A percentile compares a stretch with the other conserved stretches of the same genome.
Conservation (phyloP, 768 basidiomycete species). For the Pisolithus microcarpus region DNA sequence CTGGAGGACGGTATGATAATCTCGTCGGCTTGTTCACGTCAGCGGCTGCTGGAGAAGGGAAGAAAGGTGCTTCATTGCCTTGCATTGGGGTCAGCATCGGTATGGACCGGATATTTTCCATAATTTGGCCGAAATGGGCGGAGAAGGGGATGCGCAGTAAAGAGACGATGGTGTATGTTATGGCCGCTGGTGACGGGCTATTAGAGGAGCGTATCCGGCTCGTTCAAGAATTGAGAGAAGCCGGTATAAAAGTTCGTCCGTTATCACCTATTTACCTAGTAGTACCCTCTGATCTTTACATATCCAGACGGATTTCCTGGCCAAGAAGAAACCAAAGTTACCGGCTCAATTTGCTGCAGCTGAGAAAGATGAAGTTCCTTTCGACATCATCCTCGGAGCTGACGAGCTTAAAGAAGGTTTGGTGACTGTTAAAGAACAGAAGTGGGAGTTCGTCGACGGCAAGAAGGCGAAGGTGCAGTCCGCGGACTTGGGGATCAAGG, state of each 20-base stretch:
- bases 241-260: constrained; percentile 75
- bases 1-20: constrained; percentile 93
- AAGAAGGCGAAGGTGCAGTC: constrained; percentile 58
- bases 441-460: constrained; percentile 68
- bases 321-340: constrained; percentile 88
- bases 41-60: constrained; percentile 69
- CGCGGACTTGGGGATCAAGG: constrained; percentile 57
- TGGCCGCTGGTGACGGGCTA: constrained; percentile 85
- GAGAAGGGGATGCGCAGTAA: constrained; percentile 77
- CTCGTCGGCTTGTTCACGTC: constrained; percentile 90
- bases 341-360: constrained; percentile 81
- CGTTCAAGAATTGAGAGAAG: constrained; percentile 72
- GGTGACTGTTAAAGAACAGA: constrained; percentile 89
- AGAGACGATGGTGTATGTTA: constrained; percentile 90
- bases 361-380: constrained; percentile 89
- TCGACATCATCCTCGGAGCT: constrained; percentile 84
- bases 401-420: constrained; percentile 80
- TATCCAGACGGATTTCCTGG: constrained; percentile 79
- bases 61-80: constrained; percentile 61
- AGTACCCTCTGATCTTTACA: background rate
- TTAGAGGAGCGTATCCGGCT: constrained; percentile 78
- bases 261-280: constrained; percentile 2
- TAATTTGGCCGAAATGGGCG: constrained; percentile 83
- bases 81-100: constrained; percentile 93
- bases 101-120: constrained; percentile 85